Conservation (phyloP, 2,329 filamentous ascomycete species). For the Hymenoscyphus linearis region DNA sequence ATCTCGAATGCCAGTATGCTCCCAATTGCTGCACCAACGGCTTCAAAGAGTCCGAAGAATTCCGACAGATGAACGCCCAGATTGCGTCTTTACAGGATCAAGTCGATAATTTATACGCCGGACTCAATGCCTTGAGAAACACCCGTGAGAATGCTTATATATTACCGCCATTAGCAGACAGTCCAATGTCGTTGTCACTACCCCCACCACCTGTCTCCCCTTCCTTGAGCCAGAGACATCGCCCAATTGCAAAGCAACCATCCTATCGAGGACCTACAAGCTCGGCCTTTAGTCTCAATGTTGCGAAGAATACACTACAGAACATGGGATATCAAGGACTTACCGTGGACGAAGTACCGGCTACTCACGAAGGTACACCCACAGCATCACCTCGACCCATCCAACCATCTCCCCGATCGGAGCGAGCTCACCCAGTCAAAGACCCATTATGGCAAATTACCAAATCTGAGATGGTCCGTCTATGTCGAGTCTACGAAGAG, state of each 20-base stretch:
- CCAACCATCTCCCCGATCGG: slow-evolving; percentile 21
- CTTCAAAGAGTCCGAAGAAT: slow-evolving; percentile 91
- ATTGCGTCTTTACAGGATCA: slow-evolving; percentile 75
- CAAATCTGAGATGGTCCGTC: slow-evolving; percentile 71
- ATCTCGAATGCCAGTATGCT: slow-evolving; percentile 59
- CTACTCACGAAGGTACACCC: slow-evolving; percentile 47
- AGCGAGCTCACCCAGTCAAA: slow-evolving; percentile 35
- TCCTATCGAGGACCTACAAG: slow-evolving; percentile 82
- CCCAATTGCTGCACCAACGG: slow-evolving; percentile 66
- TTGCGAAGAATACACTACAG: slow-evolving; percentile 80
- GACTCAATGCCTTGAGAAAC: slow-evolving; percentile 48
- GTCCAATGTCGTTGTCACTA: slow-evolving; percentile 27
- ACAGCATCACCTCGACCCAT: slow-evolving; percentile 25
- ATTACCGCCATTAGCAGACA: slow-evolving; percentile 21
- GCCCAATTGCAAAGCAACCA: slow-evolving; percentile 36
- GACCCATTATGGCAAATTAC: slow-evolving; percentile 79
- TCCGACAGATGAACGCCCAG: slow-evolving; percentile 72
- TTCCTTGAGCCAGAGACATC: slow-evolving; percentile 22
- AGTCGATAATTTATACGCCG: slow-evolving; percentile 70
- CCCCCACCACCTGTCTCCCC: slow-evolving; percentile 16
- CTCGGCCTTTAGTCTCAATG: slow-evolving; percentile 76
- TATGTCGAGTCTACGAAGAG: slow-evolving; percentile 79
- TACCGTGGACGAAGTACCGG: slow-evolving; percentile 58
- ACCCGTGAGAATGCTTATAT: slow-evolving; percentile 16
- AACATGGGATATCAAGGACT: slow-evolving; percentile 78